These are phyloP conservation scores for Aegilops speltoides DNA, from an alignment of 176 grass and related monocot species.

Conservation along the genomic window DNA sequence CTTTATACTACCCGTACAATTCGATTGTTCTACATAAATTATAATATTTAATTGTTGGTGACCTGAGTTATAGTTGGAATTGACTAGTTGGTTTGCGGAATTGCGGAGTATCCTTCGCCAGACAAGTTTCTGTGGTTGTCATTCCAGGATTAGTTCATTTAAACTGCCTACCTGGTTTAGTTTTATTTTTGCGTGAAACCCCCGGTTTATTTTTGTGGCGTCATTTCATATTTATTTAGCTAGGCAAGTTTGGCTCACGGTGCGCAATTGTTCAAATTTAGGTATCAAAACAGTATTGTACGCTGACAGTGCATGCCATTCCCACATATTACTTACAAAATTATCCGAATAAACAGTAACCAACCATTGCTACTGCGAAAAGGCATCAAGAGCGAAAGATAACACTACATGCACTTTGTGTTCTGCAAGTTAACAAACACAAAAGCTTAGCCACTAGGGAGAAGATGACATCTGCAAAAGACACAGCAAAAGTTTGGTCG, in stretches of 20 bases:
- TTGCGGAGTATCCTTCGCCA: not conserved
- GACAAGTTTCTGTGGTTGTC: no score
- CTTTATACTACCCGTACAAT: not conserved
- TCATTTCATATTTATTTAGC: not conserved
- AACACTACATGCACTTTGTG: not conserved
- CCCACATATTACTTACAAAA: not conserved
- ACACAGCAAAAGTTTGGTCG: not conserved
- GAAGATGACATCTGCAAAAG: conserved; percentile 3
- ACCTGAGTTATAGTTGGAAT: not conserved
- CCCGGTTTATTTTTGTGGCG: not conserved
- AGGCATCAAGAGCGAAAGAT: not conserved
- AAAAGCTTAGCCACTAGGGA: conserved; percentile 1
- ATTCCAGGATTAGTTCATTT: not conserved
- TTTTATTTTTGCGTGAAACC: no score
- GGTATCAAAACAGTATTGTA: not conserved
- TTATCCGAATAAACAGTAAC: not conserved
- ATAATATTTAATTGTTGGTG: not conserved
- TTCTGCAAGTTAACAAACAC: not conserved
- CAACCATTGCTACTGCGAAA: not conserved
- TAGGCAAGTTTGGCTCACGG: not conserved
- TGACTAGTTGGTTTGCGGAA: not conserved
- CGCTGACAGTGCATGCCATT: not conserved
- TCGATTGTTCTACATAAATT: no score
- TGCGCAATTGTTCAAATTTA: not conserved
- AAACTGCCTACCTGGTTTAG: not conserved